phyloP scores from a whole-genome alignment of 805 yeast genomes.

The Candida morakotiae region DNA sequence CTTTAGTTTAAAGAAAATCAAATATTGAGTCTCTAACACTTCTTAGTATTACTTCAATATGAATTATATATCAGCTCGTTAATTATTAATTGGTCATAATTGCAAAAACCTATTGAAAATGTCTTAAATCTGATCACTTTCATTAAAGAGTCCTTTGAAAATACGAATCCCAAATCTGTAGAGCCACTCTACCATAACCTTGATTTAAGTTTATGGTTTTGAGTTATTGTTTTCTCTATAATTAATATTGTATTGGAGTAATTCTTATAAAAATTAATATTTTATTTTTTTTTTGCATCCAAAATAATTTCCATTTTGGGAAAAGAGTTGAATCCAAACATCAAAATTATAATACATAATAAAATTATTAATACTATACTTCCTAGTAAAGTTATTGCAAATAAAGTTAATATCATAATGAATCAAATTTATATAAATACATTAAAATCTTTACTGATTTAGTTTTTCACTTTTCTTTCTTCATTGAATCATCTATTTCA shows the following conservation, averaged over 20 bases:
- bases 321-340: constrained; percentile 1
- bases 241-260: not conserved
- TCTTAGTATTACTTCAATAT: too few species aligned
- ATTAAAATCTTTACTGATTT: not conserved
- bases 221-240: too few species aligned
- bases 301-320: constrained; percentile 1
- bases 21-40: too few species aligned
- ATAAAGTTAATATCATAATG: not conserved
- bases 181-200: too few species aligned
- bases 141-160: too few species aligned
- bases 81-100: too few species aligned
- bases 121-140: too few species aligned
- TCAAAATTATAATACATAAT: not conserved
- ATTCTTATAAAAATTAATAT: not conserved
- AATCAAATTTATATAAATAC: not conserved
- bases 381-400: constrained; percentile 3
- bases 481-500: constrained; percentile 1
- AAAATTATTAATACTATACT: not conserved
- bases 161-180: too few species aligned
- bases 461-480: constrained; percentile 1
- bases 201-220: too few species aligned
- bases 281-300: constrained; percentile 1
- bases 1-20: too few species aligned
- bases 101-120: too few species aligned
- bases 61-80: too few species aligned